These are phyloP conservation scores for Chlorella sp. DNA, from an alignment of 139 green algal genomes.

Conservation along the genomic window DNA sequence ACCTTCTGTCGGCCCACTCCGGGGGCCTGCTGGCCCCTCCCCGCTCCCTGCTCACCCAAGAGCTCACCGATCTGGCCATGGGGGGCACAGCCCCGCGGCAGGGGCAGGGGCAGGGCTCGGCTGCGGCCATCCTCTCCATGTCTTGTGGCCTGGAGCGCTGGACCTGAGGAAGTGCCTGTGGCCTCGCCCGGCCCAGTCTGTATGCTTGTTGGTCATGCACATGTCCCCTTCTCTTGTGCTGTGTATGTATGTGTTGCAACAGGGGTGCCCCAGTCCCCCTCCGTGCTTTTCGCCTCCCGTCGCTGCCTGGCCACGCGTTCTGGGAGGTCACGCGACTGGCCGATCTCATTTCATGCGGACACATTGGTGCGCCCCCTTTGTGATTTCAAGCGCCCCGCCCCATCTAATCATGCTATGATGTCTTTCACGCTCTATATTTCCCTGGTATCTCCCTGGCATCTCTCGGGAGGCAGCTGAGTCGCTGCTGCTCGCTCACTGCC, in stretches of 20 bases:
- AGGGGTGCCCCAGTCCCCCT: neutral
- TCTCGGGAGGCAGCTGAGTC: too few relatives aligned
- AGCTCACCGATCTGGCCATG: neutral
- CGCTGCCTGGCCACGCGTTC: neutral
- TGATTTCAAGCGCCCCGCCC: neutral
- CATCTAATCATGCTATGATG: neutral
- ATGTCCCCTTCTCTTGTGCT: neutral
- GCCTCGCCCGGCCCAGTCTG: neutral
- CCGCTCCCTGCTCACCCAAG: constrained; percentile 8
- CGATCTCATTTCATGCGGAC: neutral
- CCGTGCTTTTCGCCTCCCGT: neutral
- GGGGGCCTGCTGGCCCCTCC: too few relatives aligned
- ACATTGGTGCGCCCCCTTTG: neutral
- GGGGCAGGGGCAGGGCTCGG: neutral
- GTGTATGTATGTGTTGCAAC: too few relatives aligned
- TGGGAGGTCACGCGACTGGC: neutral
- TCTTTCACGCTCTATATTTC: too few relatives aligned
- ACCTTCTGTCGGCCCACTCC: neutral
- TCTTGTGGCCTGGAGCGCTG: neutral
- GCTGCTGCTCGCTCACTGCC: too few relatives aligned
- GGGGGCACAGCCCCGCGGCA: neutral
- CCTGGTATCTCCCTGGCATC: too few relatives aligned
- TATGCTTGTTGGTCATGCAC: neutral
- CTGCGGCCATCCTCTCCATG: neutral
- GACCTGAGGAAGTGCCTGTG: neutral